Percentiles rank a stretch among this genome's conserved stretches.
Evolutionary conservation across 2,329 filamentous ascomycete genomes (phyloP).

Genomic region (Leptographium procerum): DNA sequence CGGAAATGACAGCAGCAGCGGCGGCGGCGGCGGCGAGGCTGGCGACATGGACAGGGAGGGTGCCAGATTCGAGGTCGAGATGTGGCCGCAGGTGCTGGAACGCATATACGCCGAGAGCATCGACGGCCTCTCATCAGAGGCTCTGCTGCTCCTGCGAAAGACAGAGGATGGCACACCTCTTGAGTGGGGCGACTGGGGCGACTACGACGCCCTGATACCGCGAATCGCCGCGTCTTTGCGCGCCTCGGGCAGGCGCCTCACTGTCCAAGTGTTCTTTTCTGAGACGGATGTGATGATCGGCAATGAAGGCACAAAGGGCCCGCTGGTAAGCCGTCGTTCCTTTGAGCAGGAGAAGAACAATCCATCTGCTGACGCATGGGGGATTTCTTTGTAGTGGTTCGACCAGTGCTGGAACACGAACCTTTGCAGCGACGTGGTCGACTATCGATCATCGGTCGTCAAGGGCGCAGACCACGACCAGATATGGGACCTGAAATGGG

Average conservation of each 20-base stretch:
- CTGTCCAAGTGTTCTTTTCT: constrained; percentile 18
- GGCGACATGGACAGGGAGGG: constrained; percentile 1
- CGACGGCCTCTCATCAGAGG: constrained; percentile 17
- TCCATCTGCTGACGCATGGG: background rate
- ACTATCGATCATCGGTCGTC: constrained; percentile 14
- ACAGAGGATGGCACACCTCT: background rate
- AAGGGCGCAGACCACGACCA: constrained; percentile 17
- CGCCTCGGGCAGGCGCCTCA: constrained; percentile 9
- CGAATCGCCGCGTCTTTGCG: constrained; percentile 14
- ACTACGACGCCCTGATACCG: constrained; percentile 19
- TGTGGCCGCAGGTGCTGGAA: constrained; percentile 12
- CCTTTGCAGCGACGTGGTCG: constrained; percentile 9
- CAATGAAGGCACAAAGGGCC: constrained; percentile 11
- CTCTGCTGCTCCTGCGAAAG: constrained; percentile 19
- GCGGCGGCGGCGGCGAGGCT: background rate
- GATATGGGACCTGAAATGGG: constrained; percentile 15
- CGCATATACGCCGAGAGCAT: constrained; percentile 16
- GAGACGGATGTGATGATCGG: constrained; percentile 20
- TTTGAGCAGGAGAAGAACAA: background rate
- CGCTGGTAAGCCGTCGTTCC: background rate
- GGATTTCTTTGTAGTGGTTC: constrained; percentile 17
- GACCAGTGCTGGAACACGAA: constrained; percentile 16
- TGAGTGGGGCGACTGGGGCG: constrained; percentile 20
- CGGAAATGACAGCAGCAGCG: no score
- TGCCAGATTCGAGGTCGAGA: constrained; percentile 13